Base-by-base conservation (phyloP, 1,284 basidiomycete species). In the Lignosus rhinocerotis region DNA sequence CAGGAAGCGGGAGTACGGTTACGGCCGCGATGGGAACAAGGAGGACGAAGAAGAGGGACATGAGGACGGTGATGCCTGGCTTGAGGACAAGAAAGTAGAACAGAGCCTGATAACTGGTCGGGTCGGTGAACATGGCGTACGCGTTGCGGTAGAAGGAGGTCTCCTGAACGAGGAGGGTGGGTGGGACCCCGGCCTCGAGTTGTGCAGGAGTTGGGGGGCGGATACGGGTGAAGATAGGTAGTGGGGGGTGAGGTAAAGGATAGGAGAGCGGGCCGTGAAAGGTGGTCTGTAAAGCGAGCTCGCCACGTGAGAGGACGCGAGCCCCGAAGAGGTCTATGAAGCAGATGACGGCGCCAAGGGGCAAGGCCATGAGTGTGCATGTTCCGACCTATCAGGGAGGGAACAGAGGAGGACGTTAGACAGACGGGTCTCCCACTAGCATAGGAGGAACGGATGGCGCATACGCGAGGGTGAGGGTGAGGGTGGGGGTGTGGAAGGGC, bases 21-120 rank as follows among this genome's bases (percentile, higher is more conserved):
- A 80, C 71, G 9, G 88, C 73, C 19, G 81, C 74, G 4, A 87
- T 77, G 0, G 89, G 75, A n/a, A 84, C 80, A 55, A 88, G 60
- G 14, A 82, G 72, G 17, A 88, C 39, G 46, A 90, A 69, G 14
- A 76, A 65, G 14, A 90, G 68, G 6, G 81, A 80, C 32, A 92
- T 74, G 17, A 87, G 73, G n/a, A 92, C 71, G 3, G 89, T 90
- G 69, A 92, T 88, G 39, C 83, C 79, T 2, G 90, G 88, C 71
- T 92, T 92, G 76, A 92, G 85, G 55, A 92, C 87, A 56, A 92
- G 80, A 73, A 92, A 92, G 71, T 92, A 92, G 76, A 92, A 92
- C 5, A 92, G 78, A 0, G 90, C 85, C 74, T 88, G 88, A 70
- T 90, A 92, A 25, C 88, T 88, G 12, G 87, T 89, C 42, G 87